A percentile compares a stretch with the other conserved stretches of the same genome.
phyloP scores from a whole-genome alignment of 768 basidiomycete genomes.

The Mycena haematopus region DNA sequence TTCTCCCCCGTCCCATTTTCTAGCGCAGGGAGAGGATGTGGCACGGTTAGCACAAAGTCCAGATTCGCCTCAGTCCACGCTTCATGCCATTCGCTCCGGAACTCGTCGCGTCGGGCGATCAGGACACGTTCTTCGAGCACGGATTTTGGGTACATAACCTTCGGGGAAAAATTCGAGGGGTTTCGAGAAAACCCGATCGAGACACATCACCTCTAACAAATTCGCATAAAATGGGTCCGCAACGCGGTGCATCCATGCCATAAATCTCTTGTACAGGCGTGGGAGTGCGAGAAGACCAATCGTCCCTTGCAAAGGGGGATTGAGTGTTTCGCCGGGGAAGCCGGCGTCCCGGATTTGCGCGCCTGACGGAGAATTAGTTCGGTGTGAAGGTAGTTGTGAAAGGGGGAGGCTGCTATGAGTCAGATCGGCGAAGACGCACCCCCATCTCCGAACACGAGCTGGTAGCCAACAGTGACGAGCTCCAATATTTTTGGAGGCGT shows the following conservation, averaged over 20 bases:
- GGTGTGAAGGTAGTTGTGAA: constrained; percentile 11
- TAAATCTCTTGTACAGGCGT: constrained; percentile 37
- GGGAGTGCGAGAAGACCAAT: constrained; percentile 26
- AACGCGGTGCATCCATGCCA: constrained; percentile 39
- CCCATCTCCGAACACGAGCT: constrained; percentile 63
- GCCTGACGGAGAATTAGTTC: constrained; percentile 40
- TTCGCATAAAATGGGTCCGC: constrained; percentile 41
- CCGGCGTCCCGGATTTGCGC: constrained; percentile 46
- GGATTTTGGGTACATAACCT: constrained; percentile 49
- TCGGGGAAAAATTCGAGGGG: background rate
- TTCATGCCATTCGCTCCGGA: constrained; percentile 53
- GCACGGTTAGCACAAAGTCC: constrained; percentile 69
- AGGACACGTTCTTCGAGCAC: constrained; percentile 57
- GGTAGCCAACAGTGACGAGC: constrained; percentile 58
- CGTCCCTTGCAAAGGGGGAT: constrained; percentile 36
- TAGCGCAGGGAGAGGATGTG: constrained; percentile 66
- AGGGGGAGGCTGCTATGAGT: constrained; percentile 1
- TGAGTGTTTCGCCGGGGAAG: constrained; percentile 43
- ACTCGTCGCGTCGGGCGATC: constrained; percentile 50
- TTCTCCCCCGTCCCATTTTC: constrained; percentile 57
- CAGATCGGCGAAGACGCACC: constrained; percentile 45
- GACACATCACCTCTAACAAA: constrained; percentile 35
- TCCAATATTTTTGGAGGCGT: constrained; percentile 55
- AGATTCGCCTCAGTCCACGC: constrained; percentile 55
- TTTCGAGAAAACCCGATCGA: constrained; percentile 36